These are phyloP conservation scores for Lodderomyces jiufengensis DNA, from an alignment of 1,139 yeast species.

Conservation along the genomic window DNA sequence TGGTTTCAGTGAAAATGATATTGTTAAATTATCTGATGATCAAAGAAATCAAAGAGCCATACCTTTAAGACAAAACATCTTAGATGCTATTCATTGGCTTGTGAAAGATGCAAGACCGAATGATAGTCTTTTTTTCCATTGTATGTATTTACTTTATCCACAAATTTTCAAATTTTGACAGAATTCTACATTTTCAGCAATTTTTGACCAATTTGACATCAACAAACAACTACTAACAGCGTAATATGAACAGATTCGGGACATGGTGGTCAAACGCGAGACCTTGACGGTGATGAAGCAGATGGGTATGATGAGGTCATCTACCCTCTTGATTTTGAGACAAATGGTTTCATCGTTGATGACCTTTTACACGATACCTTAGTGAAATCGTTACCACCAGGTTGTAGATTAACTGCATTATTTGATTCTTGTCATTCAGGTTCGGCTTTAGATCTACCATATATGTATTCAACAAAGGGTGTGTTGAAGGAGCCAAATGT, in stretches of 20 bases:
- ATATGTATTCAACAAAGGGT: constrained; percentile 86
- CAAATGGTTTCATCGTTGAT: constrained; percentile 71
- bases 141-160: too few relatives aligned
- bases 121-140: constrained; percentile 77
- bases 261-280: constrained; percentile 85
- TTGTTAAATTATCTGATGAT: constrained; percentile 82
- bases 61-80: constrained; percentile 75
- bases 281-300: constrained; percentile 85
- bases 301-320: constrained; percentile 88
- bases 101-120: constrained; percentile 81
- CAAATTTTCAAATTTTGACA: too few relatives aligned
- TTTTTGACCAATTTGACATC: too few relatives aligned
- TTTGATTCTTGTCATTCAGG: constrained; percentile 96
- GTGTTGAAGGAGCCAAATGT: constrained; percentile 85
- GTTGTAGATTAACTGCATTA: constrained; percentile 83
- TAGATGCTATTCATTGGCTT: constrained; percentile 89
- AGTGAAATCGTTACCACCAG: constrained; percentile 75
- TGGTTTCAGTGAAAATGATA: constrained; percentile 75
- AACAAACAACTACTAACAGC: too few relatives aligned
- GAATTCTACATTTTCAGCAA: too few relatives aligned
- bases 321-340: constrained; percentile 84
- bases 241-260: too few relatives aligned
- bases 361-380: constrained; percentile 81
- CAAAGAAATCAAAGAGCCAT: constrained; percentile 57
- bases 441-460: constrained; percentile 85